A percentile compares a stretch with the other conserved stretches of the same genome.
Conservation (phyloP, 192 early-diverging fungal genomes). For the Coemansia sp. region DNA sequence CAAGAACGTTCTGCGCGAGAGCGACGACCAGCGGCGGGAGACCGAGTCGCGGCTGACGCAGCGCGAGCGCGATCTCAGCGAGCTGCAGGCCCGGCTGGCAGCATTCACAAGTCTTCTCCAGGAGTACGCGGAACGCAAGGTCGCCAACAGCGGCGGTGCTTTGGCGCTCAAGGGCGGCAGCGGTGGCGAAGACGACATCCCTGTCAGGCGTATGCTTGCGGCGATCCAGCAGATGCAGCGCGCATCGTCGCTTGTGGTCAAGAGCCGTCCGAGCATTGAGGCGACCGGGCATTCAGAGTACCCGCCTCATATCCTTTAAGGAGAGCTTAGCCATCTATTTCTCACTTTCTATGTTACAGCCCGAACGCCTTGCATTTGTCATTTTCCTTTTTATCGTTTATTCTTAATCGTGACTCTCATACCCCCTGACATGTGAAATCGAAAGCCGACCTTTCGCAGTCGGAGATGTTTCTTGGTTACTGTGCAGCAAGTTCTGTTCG, state of each 20-base stretch:
- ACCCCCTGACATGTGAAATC: too few species aligned
- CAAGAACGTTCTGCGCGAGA: constrained; percentile 36
- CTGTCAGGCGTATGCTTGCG: constrained; percentile 42
- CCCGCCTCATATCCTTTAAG: constrained; percentile 5
- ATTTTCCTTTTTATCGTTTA: constrained; percentile 3
- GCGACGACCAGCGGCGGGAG: constrained; percentile 44
- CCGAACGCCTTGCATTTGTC: not conserved
- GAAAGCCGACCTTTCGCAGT: too few species aligned
- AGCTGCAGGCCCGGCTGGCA: constrained; percentile 40
- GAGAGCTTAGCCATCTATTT: not conserved
- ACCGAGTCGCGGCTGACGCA: constrained; percentile 31
- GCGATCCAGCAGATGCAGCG: constrained; percentile 55
- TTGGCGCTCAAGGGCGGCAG: constrained; percentile 8
- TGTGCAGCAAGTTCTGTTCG: too few species aligned
- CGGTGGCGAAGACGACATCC: constrained; percentile 25
- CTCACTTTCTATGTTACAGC: not conserved
- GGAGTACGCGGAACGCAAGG: constrained; percentile 42
- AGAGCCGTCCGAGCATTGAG: constrained; percentile 19
- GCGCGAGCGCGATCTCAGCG: constrained; percentile 46
- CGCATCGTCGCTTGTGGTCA: constrained; percentile 30
- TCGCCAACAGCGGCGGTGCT: constrained; percentile 9
- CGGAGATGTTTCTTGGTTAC: too few species aligned
- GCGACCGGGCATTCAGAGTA: constrained; percentile 4
- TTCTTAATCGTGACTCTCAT: not conserved
- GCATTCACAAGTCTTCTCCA: constrained; percentile 47